These are phyloP conservation scores for Starmera stellimalicola DNA, from an alignment of 1,139 yeast genomes.

Conservation along the genomic window DNA sequence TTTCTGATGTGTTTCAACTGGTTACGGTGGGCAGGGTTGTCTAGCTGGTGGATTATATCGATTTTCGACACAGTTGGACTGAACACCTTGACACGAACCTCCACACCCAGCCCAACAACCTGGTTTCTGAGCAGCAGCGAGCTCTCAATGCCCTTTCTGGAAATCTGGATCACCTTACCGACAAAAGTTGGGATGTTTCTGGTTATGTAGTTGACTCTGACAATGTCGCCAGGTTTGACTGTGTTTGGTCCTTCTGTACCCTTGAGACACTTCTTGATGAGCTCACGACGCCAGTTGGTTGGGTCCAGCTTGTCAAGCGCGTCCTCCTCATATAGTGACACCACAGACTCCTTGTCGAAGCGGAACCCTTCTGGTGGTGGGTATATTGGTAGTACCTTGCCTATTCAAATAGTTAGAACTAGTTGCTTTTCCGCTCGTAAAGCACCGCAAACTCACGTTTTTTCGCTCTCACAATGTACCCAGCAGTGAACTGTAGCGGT, in stretches of 20 bases:
- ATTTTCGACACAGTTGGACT: conserved; percentile 68
- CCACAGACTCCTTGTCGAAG: conserved; percentile 9
- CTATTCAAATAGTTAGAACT: conserved; percentile 4
- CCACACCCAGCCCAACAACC: conserved; percentile 71
- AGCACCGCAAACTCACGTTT: no score
- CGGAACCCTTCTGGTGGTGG: conserved; percentile 21
- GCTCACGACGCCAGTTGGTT: conserved; percentile 58
- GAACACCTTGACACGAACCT: conserved; percentile 66
- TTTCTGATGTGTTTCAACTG: conserved; percentile 85
- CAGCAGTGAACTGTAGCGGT: no score
- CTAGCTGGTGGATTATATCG: conserved; percentile 53
- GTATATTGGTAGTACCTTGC: conserved; percentile 25
- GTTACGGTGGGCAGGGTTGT: conserved; percentile 54
- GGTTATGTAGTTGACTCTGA: conserved; percentile 61
- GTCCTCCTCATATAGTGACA: conserved; percentile 13
- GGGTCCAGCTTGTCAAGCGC: conserved; percentile 52
- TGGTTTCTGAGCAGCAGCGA: conserved; percentile 73
- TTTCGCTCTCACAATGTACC: no score
- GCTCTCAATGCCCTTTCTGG: conserved; percentile 61
- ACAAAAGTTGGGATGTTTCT: conserved; percentile 46
- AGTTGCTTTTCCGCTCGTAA: no score
- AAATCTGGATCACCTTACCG: conserved; percentile 72
- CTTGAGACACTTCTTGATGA: conserved; percentile 45
- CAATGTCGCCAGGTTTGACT: conserved; percentile 73
- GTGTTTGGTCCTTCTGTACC: conserved; percentile 33